Conservation (phyloP, 805 yeast genomes). For the Metschnikowia baotianmanensis region DNA sequence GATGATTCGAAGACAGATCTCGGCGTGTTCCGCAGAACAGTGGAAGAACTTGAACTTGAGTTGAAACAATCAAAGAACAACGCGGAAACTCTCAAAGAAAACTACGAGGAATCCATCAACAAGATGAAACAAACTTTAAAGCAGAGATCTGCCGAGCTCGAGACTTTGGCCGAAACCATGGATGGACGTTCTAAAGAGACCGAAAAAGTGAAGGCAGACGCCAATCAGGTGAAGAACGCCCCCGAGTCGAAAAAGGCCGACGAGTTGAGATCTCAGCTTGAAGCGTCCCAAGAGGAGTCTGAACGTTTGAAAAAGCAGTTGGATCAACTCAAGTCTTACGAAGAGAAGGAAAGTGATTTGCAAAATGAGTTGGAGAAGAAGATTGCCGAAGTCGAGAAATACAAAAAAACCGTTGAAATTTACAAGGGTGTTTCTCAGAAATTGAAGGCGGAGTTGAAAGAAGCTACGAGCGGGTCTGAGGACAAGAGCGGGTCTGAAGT, state of each 20-base stretch:
- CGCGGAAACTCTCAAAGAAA: neutral
- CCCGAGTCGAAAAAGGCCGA: neutral
- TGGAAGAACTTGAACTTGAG: constrained; percentile 2
- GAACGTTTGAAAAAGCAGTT: constrained; percentile 3
- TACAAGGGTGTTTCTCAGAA: constrained; percentile 3
- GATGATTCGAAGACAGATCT: constrained; percentile 8
- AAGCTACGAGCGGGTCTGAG: neutral
- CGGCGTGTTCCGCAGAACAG: constrained; percentile 7
- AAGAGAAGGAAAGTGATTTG: constrained; percentile 2
- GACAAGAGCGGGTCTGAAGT: neutral
- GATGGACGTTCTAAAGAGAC: neutral
- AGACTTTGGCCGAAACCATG: constrained; percentile 2
- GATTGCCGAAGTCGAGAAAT: constrained; percentile 2
- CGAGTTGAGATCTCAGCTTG: constrained; percentile 2
- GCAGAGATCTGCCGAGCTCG: constrained; percentile 5
- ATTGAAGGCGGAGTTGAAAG: constrained; percentile 8
- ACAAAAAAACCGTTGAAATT: constrained; percentile 4
- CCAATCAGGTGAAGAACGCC: neutral
- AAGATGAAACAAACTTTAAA: constrained; percentile 7
- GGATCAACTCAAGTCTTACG: constrained; percentile 6
- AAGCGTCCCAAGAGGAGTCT: neutral
- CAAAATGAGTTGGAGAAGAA: constrained; percentile 7
- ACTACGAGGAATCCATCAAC: constrained; percentile 6
- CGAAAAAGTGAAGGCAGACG: neutral
- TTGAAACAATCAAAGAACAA: constrained; percentile 1